A percentile compares a stretch with the other conserved stretches of the same genome.
phyloP scores from a whole-genome alignment of 495 filamentous ascomycete genomes.

The Penicillium maclennaniae region DNA sequence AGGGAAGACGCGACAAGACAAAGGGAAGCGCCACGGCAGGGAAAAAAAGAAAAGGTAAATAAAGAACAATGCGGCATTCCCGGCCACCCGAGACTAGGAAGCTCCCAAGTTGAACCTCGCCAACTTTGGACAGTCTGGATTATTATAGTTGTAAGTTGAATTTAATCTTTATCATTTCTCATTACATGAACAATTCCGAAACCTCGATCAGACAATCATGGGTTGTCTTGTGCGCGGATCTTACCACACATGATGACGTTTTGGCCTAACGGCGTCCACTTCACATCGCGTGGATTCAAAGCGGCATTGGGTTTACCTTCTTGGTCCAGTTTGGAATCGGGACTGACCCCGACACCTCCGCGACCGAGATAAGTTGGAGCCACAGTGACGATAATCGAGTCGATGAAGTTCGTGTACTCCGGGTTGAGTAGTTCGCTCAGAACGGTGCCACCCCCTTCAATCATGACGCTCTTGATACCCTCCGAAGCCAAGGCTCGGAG shows the following conservation, averaged over 20 bases:
- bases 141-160: not conserved
- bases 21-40: conserved; percentile 7
- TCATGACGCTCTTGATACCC: conserved; percentile 75
- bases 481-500: conserved; percentile 53
- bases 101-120: not conserved
- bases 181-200: not conserved
- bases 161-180: not conserved
- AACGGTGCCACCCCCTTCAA: conserved; percentile 78
- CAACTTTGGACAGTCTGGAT: not conserved
- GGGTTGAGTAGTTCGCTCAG: conserved; percentile 68
- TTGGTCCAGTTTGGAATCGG: conserved; percentile 47
- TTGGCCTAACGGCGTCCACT: conserved; percentile 67
- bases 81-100: conserved; percentile 5
- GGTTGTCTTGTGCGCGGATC: conserved; percentile 27
- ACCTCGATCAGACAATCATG: not conserved
- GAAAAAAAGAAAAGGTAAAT: conserved; percentile 11
- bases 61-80: conserved; percentile 26
- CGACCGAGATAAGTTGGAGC: conserved; percentile 79
- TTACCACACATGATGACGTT: conserved; percentile 78
- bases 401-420: conserved; percentile 59
- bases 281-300: conserved; percentile 59
- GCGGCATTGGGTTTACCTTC: conserved; percentile 51
- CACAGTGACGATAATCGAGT: conserved; percentile 76
- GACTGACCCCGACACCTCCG: conserved; percentile 71
- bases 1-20: conserved; percentile 12